Conservation (phyloP, 2,329 filamentous ascomycete genomes). For the Lojkania enalia region DNA sequence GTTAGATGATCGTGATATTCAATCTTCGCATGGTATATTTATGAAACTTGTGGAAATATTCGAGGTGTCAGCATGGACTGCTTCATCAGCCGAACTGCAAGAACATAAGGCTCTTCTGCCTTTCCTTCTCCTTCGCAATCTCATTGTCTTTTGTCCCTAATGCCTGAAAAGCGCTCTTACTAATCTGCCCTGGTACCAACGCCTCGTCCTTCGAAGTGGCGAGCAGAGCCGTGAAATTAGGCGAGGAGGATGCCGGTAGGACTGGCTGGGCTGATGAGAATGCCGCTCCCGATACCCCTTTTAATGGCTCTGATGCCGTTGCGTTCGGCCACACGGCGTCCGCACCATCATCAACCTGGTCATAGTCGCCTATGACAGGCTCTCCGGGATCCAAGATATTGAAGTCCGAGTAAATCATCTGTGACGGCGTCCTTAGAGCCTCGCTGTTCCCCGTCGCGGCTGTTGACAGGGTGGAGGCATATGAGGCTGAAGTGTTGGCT, state of each 20-base stretch:
- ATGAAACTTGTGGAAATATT: no score
- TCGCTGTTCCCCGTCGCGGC: slow-evolving; percentile 8
- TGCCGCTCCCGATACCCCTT: background rate
- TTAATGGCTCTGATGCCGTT: background rate
- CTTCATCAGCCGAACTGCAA: slow-evolving; percentile 13
- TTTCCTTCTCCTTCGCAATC: slow-evolving; percentile 17
- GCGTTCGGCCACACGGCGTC: slow-evolving; percentile 26
- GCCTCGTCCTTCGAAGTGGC: slow-evolving; percentile 9
- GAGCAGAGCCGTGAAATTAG: slow-evolving; percentile 23
- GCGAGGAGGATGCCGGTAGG: slow-evolving; percentile 17
- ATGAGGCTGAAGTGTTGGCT: slow-evolving; percentile 15
- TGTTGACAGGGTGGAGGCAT: slow-evolving; percentile 8
- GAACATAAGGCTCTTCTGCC: slow-evolving; percentile 26
- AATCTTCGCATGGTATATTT: no score
- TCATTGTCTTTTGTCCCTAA: slow-evolving; percentile 8
- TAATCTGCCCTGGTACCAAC: background rate
- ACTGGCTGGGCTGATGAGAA: background rate
- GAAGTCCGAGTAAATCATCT: slow-evolving; percentile 24
- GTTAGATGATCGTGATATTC: no score
- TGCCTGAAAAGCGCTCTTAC: background rate
- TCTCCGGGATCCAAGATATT: slow-evolving; percentile 25
- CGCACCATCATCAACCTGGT: slow-evolving; percentile 27
- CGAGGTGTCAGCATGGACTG: background rate
- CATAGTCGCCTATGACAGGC: slow-evolving; percentile 29
- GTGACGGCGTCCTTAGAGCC: slow-evolving; percentile 12